Base-by-base conservation (phyloP, 208 protist genomes). In the Perkinsela sp. region DNA sequence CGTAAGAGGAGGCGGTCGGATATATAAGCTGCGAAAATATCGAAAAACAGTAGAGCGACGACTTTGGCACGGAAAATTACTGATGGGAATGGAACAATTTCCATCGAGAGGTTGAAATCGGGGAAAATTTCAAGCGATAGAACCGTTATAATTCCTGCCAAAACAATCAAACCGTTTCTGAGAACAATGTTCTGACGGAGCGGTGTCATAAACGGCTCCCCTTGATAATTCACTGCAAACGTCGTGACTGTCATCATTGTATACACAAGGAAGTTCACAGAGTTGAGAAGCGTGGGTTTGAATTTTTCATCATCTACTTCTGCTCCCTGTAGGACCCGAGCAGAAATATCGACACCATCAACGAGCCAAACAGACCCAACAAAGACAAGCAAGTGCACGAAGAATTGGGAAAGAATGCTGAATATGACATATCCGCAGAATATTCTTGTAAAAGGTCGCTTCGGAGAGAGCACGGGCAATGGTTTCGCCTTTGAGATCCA, bases 151-250 rank as follows among this genome's bases (percentile, higher is more conserved):
- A 90, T 70, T 31, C 87, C 29, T 22, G 71, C 69, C 29, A 92
- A 73, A 67, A 87, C 73, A 31, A 86, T 77, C 28, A 93, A 77
- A 2, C 84, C 77, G 57, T 86, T 82, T 48, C 93, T 82, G 70
- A 96, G 83, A n/a, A 84, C 82, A 66, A 78, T 83, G 74, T 95
- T 96, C 69, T 90, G 86, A 69, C 68, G 72, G 15, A 96, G 86
- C 48, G 78, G 78, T 71, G 92, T 78, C 90, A 94, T 95, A 70
- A 94, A 96, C 2, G 93, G 93, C 74, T 85, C 77, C 6, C 91
- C 95, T 31, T 90, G 85, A 79, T 98, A 98, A 77, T 99, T 99
- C 30, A 96, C 86, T 28, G 85, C 90, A 76, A 98, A 99, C 6
- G 89, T 97, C 30, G 90, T 79, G 2, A 92, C 85, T 48, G 90